These are phyloP conservation scores for Epichloe sp. DNA, from an alignment of 2,329 filamentous ascomycete genomes.

Conservation along the genomic window DNA sequence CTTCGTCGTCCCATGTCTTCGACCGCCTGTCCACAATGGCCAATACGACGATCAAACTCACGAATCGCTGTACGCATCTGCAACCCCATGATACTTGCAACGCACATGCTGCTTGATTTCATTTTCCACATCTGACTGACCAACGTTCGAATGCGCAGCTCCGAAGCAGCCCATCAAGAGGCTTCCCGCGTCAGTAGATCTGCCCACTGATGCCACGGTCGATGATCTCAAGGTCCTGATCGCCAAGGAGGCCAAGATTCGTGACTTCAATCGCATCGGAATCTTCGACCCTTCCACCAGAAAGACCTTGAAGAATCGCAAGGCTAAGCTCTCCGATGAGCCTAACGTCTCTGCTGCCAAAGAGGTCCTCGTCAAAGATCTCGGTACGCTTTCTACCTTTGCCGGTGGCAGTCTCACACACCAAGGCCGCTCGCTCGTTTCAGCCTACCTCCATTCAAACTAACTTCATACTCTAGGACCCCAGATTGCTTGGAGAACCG, in stretches of 20 bases:
- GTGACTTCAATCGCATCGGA: slow-evolving; percentile 49
- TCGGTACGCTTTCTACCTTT: slow-evolving; percentile 47
- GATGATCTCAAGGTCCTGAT: slow-evolving; percentile 46
- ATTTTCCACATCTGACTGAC: slow-evolving; percentile 1
- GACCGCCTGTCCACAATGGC: slow-evolving; percentile 4
- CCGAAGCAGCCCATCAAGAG: slow-evolving; percentile 39
- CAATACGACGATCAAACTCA: slow-evolving; percentile 9
- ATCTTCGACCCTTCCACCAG: slow-evolving; percentile 46
- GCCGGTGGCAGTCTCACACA: no score
- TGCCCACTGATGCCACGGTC: slow-evolving; percentile 38
- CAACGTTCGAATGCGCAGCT: slow-evolving; percentile 15
- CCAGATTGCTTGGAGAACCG: slow-evolving; percentile 84
- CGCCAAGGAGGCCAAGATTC: slow-evolving; percentile 35
- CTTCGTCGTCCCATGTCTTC: not conserved
- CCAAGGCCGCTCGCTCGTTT: no score
- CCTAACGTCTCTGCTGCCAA: slow-evolving; percentile 33
- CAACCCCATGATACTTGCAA: no score
- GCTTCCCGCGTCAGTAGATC: slow-evolving; percentile 37
- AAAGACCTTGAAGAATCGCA: slow-evolving; percentile 51
- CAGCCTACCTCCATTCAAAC: not conserved
- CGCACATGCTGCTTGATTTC: not conserved
- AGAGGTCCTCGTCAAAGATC: slow-evolving; percentile 77
- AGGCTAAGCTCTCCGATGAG: slow-evolving; percentile 36
- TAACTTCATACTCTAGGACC: slow-evolving; percentile 40
- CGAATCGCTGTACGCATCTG: slow-evolving; percentile 10